Percentiles rank a stretch among this genome's conserved stretches.
Evolutionary conservation across 768 basidiomycete genomes (phyloP).

Genomic region (Crassisporium funariophilum): DNA sequence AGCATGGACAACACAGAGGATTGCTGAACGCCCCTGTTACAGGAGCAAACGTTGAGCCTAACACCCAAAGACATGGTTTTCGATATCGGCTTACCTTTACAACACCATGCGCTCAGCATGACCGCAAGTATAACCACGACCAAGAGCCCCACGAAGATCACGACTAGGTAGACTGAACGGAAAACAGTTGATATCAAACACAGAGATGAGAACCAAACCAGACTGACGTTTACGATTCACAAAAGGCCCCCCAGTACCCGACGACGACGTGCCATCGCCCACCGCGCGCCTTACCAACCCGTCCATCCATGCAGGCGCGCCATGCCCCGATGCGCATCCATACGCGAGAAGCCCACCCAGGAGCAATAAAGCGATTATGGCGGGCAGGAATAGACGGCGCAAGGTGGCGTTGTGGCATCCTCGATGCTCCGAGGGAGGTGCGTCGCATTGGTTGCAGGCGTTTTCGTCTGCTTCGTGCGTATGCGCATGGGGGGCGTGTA

Average conservation of each 20-base stretch:
- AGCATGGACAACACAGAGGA: slow-evolving; percentile 69
- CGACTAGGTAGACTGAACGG: slow-evolving; percentile 58
- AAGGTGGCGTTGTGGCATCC: slow-evolving; percentile 22
- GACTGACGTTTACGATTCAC: slow-evolving; percentile 44
- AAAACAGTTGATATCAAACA: not conserved
- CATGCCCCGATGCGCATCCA: slow-evolving; percentile 31
- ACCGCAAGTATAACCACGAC: slow-evolving; percentile 55
- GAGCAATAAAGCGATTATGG: slow-evolving; percentile 32
- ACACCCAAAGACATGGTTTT: not conserved
- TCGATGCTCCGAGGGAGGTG: slow-evolving; percentile 12
- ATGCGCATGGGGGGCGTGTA: too few relatives aligned
- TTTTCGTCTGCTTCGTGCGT: too few relatives aligned
- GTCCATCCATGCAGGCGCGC: slow-evolving; percentile 21
- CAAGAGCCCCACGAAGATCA: slow-evolving; percentile 64
- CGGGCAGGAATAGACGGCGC: slow-evolving; percentile 36
- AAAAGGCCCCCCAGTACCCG: slow-evolving; percentile 30
- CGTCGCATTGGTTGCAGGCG: too few relatives aligned
- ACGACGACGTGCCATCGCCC: slow-evolving; percentile 15
- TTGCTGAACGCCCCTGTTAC: slow-evolving; percentile 56
- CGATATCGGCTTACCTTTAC: slow-evolving; percentile 45
- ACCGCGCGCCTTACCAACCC: slow-evolving; percentile 35
- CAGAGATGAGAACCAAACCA: not conserved
- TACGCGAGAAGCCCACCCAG: slow-evolving; percentile 32
- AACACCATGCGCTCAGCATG: slow-evolving; percentile 69
- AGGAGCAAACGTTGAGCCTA: not conserved